phyloP scores from a whole-genome alignment of 345 rosid species.

The Heritiera littoralis region DNA sequence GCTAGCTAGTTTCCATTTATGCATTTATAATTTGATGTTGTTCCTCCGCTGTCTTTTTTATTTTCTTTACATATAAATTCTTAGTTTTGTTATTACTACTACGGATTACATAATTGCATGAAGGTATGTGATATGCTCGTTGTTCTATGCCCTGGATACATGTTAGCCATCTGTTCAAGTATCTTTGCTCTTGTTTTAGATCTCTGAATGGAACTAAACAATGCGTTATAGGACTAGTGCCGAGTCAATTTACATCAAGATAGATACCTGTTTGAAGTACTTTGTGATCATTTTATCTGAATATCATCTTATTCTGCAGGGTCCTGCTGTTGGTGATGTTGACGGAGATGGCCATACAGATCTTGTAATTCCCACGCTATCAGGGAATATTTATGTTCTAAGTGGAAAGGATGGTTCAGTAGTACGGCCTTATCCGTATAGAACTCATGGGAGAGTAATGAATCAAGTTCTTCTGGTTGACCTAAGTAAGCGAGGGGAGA shows the following conservation, averaged over 20 bases:
- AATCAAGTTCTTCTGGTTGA: constrained; percentile 97
- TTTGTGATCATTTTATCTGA: not conserved
- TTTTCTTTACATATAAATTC: not conserved
- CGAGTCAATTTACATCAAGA: not conserved
- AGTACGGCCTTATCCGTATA: constrained; percentile 89
- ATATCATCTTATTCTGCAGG: constrained; percentile 50
- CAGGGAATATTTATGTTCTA: constrained; percentile 89
- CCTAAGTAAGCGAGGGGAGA: constrained; percentile 73
- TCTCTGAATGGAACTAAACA: not conserved
- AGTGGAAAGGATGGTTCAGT: constrained; percentile 92
- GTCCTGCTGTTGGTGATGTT: constrained; percentile 89
- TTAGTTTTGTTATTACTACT: not conserved
- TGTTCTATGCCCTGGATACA: not conserved
- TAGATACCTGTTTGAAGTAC: not conserved
- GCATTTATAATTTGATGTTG: not conserved
- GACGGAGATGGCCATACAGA: constrained; percentile 97
- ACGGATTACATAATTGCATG: not conserved
- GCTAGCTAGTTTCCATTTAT: not conserved
- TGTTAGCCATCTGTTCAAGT: constrained; percentile 8
- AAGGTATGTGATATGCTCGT: constrained; percentile 6
- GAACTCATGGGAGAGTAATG: constrained; percentile 98
- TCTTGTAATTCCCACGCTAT: constrained; percentile 86
- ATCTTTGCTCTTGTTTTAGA: not conserved
- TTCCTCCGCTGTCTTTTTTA: not conserved
- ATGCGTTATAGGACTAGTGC: not conserved